Base-by-base conservation (phyloP, 169 alveolate species). In the Plasmodium gonderi region DNA sequence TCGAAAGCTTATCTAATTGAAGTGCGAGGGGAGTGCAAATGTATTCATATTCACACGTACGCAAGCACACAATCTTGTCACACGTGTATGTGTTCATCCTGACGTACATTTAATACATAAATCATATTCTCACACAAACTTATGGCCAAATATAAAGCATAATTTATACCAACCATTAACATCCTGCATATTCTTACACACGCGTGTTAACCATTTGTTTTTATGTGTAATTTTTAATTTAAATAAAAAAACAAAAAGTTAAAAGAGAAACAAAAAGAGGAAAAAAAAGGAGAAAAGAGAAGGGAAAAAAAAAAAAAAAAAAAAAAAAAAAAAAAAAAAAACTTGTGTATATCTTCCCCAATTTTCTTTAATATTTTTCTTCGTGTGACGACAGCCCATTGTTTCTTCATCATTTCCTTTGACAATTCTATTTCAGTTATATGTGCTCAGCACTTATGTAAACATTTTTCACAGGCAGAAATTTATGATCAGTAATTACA, bases 201-300 rank as follows among this genome's bases (percentile, higher is more conserved):
- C 82, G 64, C 44, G 49, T 78, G 75, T 78, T 78, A 17, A 49
- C 74, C 36, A 29, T 49, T 49, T 78, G 69, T 17, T 33, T 78
- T 9, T 78, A 45, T 26, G 87, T 49, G 65, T 47, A 78, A 31
- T 78, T 78, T 78, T 45, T 45, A 78, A 45, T 9, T 45, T 20
- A 78, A 47, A 68, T 23, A 68, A 68, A 68, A 68, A 5, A 68
- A 68, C 31, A 11, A 31, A 68, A 68, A 31, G 44, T n/a, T n/a
- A n/a, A 68, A 68, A 29, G 7, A 31, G 9, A 68, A 68, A 29
- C 17, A 26, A n/a, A 31, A 11, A 68, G 3, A 68, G 23, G 38
- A 23, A 68, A 31, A 29, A 0, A 5, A 20, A 31, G 12, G 8
- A 29, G 0, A 68, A 29, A 29, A n/a, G n/a, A n/a, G n/a, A n/a